Base-by-base conservation (phyloP, 2,329 filamentous ascomycete species). In the Calonectria pseudoreteaudii region DNA sequence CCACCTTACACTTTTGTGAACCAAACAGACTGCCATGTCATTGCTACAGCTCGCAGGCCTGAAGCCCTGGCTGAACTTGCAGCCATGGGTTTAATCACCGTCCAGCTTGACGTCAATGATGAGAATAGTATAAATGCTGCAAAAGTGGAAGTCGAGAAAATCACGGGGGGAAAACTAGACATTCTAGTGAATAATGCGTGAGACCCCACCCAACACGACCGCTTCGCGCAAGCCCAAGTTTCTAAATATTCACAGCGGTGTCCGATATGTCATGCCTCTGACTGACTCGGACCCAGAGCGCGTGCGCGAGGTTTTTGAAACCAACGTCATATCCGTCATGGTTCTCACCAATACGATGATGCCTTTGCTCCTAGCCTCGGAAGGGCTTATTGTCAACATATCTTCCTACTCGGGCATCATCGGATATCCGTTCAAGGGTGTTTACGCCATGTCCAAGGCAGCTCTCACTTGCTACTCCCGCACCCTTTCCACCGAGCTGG, bases 121-220 rank as follows among this genome's bases (percentile, higher is more conserved):
- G 26, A 78, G 11, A 73, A 80, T 1, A 85, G 83, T 30, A 84
- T 88, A 53, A 70, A 73, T 23, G 67, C 68, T 20, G 76, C 83
- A 56, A 82, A 84, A 28, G 78, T 78, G 4, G 75, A 76, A 6
- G 82, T 88, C 44, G 72, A 81, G 0, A 71, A 77, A 18, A 77
- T 83, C 9, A 85, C 86, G 0, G 84, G 81, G 30, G 84, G 84
- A 23, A 82, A 79, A 31, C 79, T 88, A 10, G 85, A 88, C 73
- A 83, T 88, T 50, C 81, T 88, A 23, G 81, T 88, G 74, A 87
- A 88, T 76, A 87, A 87, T 56, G 77, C 77, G 77, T 78, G 73
- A 74, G 74, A 41, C 36, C 11, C 34, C 26, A 4, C 11, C 34
- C 26, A 4, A n/a, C 26, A 36, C n/a, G 9, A 28, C 6, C 1